phyloP scores from a whole-genome alignment of 2,329 filamentous ascomycete genomes.

The Penicillium fuscoglaucum region DNA sequence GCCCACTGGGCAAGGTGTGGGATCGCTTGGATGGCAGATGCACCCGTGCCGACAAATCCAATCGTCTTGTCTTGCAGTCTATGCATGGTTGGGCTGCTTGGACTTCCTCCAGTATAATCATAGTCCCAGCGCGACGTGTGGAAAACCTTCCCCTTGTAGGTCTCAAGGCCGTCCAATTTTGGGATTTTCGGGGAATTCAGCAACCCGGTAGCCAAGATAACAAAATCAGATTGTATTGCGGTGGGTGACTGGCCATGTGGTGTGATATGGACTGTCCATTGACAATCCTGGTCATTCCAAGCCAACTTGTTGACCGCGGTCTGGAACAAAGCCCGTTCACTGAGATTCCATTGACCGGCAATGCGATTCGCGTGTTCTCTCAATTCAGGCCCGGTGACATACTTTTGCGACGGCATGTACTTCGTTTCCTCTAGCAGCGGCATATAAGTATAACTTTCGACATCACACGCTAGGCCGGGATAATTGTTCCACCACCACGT shows the following conservation, averaged over 20 bases:
- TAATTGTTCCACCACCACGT: slow-evolving; percentile 54
- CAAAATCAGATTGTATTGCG: slow-evolving; percentile 40
- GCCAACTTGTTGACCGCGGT: slow-evolving; percentile 43
- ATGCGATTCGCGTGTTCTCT: slow-evolving; percentile 50
- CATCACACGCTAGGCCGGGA: slow-evolving; percentile 55
- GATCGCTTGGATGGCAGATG: slow-evolving; percentile 45
- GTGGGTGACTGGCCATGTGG: slow-evolving; percentile 24
- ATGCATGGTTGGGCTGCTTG: slow-evolving; percentile 43
- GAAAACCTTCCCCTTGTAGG: slow-evolving; percentile 25
- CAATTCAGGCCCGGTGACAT: slow-evolving; percentile 49
- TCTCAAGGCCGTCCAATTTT: slow-evolving; percentile 19
- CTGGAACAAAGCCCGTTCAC: slow-evolving; percentile 49
- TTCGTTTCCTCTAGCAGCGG: slow-evolving; percentile 61
- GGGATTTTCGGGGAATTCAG: slow-evolving; percentile 25
- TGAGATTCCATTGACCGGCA: slow-evolving; percentile 47
- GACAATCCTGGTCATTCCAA: slow-evolving; percentile 49
- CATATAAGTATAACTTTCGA: slow-evolving; percentile 62
- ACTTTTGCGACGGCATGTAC: slow-evolving; percentile 57
- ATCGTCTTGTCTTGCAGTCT: slow-evolving; percentile 46
- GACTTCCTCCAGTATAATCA: slow-evolving; percentile 41
- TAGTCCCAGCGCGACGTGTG: slow-evolving; percentile 32
- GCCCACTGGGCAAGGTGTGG: slow-evolving; percentile 41
- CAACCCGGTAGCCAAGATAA: slow-evolving; percentile 37
- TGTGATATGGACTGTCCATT: slow-evolving; percentile 34
- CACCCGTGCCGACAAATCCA: slow-evolving; percentile 48